phyloP scores from a whole-genome alignment of 352 stramenopile species.

The Thraustotheca clavata region DNA sequence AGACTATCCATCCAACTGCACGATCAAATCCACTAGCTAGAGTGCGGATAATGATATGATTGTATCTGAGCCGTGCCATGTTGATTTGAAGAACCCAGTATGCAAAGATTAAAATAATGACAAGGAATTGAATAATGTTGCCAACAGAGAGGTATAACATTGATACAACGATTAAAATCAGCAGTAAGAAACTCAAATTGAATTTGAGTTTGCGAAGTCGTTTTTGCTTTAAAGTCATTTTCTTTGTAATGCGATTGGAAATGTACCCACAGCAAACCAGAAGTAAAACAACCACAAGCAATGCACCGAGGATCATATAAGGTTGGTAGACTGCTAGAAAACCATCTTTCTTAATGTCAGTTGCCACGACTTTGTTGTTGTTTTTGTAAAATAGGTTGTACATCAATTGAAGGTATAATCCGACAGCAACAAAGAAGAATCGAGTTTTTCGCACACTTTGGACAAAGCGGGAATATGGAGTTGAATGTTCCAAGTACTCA shows the following conservation, averaged over 20 bases:
- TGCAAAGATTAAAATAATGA: constrained; percentile 56
- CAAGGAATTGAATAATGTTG: constrained; percentile 64
- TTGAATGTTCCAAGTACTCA: constrained; percentile 22
- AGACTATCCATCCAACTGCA: constrained; percentile 80
- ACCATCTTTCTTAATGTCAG: constrained; percentile 25
- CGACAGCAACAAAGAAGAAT: constrained; percentile 22
- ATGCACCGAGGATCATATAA: constrained; percentile 37
- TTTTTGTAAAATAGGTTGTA: constrained; percentile 73
- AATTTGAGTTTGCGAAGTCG: constrained; percentile 88
- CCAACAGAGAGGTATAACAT: constrained; percentile 57
- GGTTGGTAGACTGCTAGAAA: constrained; percentile 48
- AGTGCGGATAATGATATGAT: constrained; percentile 76
- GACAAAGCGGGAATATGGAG: not conserved
- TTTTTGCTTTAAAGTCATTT: constrained; percentile 86
- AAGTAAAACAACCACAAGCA: constrained; percentile 62
- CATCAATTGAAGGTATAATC: constrained; percentile 32
- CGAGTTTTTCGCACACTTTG: constrained; percentile 18
- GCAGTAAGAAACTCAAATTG: constrained; percentile 54
- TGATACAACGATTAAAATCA: constrained; percentile 55
- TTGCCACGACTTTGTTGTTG: constrained; percentile 47
- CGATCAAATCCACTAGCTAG: constrained; percentile 66
- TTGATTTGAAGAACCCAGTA: constrained; percentile 85
- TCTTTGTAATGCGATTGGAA: constrained; percentile 79
- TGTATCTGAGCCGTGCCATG: constrained; percentile 70
- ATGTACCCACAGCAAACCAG: constrained; percentile 79